Base-by-base conservation (phyloP, 1,284 basidiomycete species). In the Heterobasidion occidentale region DNA sequence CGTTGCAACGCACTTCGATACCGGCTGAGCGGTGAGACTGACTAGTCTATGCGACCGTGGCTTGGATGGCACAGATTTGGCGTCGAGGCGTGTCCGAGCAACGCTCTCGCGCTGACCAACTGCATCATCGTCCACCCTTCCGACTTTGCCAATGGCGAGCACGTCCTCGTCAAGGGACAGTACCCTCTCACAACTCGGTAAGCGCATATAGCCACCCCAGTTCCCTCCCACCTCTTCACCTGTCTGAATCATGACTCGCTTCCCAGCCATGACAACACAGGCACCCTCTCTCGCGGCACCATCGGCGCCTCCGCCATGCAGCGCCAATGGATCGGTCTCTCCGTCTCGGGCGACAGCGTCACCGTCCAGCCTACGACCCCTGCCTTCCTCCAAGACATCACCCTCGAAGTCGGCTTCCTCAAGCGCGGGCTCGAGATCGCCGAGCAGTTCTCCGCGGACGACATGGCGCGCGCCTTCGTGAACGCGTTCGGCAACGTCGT, bases 321-420 rank as follows among this genome's bases (percentile, higher is more conserved):
- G 60, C 82, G 94, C 20, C 84, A 90, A 72, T 97, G 92, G 92
- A 86, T 95, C 44, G 86, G 86, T 6, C 77, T 94, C 12, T 93
- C 92, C 7, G 72, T 88, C 38, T 72, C 77, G 9, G 92, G 92
- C 1, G 94, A 96, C 67, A 68, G 77, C 20, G 87, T 92, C 51
- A 79, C 85, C 17, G 75, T 94, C 53, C 57, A 62, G 59, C 81
- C 77, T 0, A 63, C 77, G 2, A 78, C 83, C 2, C 86, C 87
- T 7, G 74, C 79, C 15, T 96, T 84, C 73, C 78, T 96, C 3
- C 81, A 88, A 63, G 84, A 83, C 11, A 72, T 94, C 49, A 89
- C 94, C 67, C 67, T 97, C 27, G 87, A 94, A 69, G 78, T 92
- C 56, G 85, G 85, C 53, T 93, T 94, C 71, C 68, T 81, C 46